Evolutionary conservation across 2,329 filamentous ascomycete genomes (phyloP), one percentile per base, ranked within the genome.

Genomic region (Penicillium sp.): DNA sequence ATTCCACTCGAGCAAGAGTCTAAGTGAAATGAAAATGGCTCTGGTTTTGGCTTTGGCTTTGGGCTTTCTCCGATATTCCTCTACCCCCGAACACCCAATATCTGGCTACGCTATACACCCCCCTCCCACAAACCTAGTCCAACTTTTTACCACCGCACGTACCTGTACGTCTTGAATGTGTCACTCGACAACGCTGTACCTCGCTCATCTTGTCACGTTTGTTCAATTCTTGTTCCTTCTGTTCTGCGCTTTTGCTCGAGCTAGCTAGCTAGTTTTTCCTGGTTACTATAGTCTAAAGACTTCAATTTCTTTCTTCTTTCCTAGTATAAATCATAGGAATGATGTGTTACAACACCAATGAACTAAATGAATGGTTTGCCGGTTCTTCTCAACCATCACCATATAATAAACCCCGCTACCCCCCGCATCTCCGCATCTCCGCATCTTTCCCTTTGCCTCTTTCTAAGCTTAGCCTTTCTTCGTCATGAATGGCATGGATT

Each of bases 261-360:
- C 52, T 60, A 58, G 56, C 27, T 56, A 53, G 50, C 49, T 54
- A n/a, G 39, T 59, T 47, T 49, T 38, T 52, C 36, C 35, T 59
- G 38, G 58, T 43, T 50, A 48, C 6, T 44, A 55, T 55, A 51
- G 38, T 55, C 38, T 41, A 55, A 52, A 55, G 53, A 52, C 31
- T 35, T 38, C 31, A 51, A 38, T 48, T n/a, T 41, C 15, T 33
- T 9, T 25, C n/a, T 36, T 41, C 6, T 29, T 23, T 41, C 17
- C 15, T 36, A n/a, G 31, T 43, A 27, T 29, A 21, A 29, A 35
- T 21, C 15, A 48, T 36, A 36, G 29, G 31, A 23, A n/a, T 47
- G 27, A 12, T 45, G 29, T 33, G n/a, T 31, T 45, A 19, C 7
- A 38, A 38, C 17, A 38, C 9, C 15, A 6, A 38, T 19, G 36